A percentile compares a stretch with the other conserved stretches of the same genome.
Evolutionary conservation across 2,329 filamentous ascomycete genomes (phyloP).

Genomic region (Exophiala alcalophila): DNA sequence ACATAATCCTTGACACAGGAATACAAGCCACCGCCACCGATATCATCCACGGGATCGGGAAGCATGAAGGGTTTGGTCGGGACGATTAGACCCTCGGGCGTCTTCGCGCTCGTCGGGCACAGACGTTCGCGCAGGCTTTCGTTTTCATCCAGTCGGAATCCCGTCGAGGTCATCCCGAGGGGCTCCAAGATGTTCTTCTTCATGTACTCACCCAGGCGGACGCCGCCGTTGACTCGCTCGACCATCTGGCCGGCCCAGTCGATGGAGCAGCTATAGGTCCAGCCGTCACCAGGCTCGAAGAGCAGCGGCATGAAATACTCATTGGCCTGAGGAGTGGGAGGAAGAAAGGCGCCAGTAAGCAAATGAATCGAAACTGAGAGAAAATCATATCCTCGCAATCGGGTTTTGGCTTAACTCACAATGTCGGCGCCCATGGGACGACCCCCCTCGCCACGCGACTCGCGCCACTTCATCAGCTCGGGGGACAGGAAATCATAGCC

Average conservation of each 20-base stretch:
- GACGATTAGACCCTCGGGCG: slow-evolving; percentile 38
- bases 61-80: slow-evolving; percentile 40
- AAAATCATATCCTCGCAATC: too few relatives aligned
- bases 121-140: slow-evolving; percentile 6
- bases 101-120: slow-evolving; percentile 42
- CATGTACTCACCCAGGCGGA: slow-evolving; percentile 44
- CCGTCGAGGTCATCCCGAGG: slow-evolving; percentile 41
- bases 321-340: not conserved
- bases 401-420: not conserved
- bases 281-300: slow-evolving; percentile 49
- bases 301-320: slow-evolving; percentile 13
- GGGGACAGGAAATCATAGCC: slow-evolving; percentile 24
- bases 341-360: not conserved
- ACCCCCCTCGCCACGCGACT: slow-evolving; percentile 4
- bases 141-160: slow-evolving; percentile 16
- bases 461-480: slow-evolving; percentile 21
- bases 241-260: slow-evolving; percentile 54
- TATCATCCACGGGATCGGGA: slow-evolving; percentile 38
- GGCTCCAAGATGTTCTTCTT: slow-evolving; percentile 46
- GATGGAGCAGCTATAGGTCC: slow-evolving; percentile 50
- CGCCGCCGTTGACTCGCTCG: slow-evolving; percentile 46
- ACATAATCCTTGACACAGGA: slow-evolving; percentile 33
- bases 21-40: slow-evolving; percentile 48
- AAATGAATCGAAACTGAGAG: not conserved
- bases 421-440: slow-evolving; percentile 4